Base-by-base conservation (phyloP, 352 stramenopile genomes). In the Pythium angustatum region DNA sequence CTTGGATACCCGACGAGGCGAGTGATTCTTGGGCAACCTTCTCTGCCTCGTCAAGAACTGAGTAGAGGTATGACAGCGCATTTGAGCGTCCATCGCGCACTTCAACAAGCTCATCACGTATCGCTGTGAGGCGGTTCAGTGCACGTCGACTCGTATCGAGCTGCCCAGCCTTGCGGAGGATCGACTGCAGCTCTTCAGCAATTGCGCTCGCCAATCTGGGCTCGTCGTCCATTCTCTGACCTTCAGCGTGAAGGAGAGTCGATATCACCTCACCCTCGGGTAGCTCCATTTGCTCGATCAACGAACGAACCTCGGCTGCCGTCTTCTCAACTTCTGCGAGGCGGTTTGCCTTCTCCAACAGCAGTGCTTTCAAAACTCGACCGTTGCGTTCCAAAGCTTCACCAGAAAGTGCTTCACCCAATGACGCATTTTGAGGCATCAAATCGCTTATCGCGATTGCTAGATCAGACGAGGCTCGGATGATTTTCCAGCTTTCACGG, bases 291-390 rank as follows among this genome's bases (percentile, higher is more conserved):
- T 79, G 71, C 22, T 64, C 60, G 0, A 84, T 62, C 7, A 87
- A 27, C 0, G 69, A 64, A 3, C 84, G 79, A 30, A 91, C 79
- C 30, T 73, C 61, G n/a, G 62, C 56, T 9, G 83, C 58, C 1
- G 67, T 52, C 19, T 83, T 66, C 48, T 93, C 78, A 31, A 83
- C 58, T 50, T 93, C 79, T 4, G 62, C 61, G 26, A 88, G 61
- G 14, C 84, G 78, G 40, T 78, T 83, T 6, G 73, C 65, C 52
- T 93, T 91, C 44, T 93, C 84, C 40, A 79, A 78, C 22, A 83
- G 57, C 36, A 95, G 68, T 2, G 60, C 61, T 21, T 72, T 78
- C 22, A 90, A 38, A 33, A 91, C 24, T 40, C 73, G 49, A 15
- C 80, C 62, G 27, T 87, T 78, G 30, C 68, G 69, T 26, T 76